Base-by-base conservation (phyloP, 2,329 filamentous ascomycete species). In the Teratosphaeria destructans region DNA sequence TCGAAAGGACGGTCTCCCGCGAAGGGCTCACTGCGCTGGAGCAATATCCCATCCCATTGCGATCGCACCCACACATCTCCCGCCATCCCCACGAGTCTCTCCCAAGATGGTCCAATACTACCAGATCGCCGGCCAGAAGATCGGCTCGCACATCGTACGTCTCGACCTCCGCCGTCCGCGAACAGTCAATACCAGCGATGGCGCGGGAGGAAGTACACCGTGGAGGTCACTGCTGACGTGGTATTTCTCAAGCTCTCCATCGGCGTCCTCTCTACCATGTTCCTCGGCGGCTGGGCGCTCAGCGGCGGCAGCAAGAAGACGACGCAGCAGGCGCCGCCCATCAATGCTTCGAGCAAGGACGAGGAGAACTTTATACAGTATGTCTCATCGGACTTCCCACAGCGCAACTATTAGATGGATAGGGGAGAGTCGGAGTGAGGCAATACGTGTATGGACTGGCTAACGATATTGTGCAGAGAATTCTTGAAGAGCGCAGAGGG, bases 291-390 rank as follows among this genome's bases (percentile, higher is more conserved):
- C 62, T 72, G 74, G 65, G 76, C 68, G 62, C 71, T 78, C 64
- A 74, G 76, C 55, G 74, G 76, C 65, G 72, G 77, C 62, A 77
- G 78, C 62, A 73, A 75, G 65, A 78, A 80, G 70, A 73, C 76
- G 62, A 74, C 76, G 64, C 67, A 73, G 65, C 71, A 76, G 62
- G 75, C 75, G 61, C 84, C 84, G 59, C 81, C 83, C 52, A 83
- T 86, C 75, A 83, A 85, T 70, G 84, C 84, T 57, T 77, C 78
- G 69, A 85, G 81, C 77, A 85, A 85, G 75, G 84, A 86, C 67
- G 84, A 87, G 77, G 84, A 86, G 77, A 80, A 80, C 70, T 87
- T 86, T 74, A 84, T 87, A 71, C 81, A 85, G 84, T 87, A 81
- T 64, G 81, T 78, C 6, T 3, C 23, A 8, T 27, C 57, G 12